Base-by-base conservation (phyloP, 768 basidiomycete genomes). In the Gloeophyllum trabeum region DNA sequence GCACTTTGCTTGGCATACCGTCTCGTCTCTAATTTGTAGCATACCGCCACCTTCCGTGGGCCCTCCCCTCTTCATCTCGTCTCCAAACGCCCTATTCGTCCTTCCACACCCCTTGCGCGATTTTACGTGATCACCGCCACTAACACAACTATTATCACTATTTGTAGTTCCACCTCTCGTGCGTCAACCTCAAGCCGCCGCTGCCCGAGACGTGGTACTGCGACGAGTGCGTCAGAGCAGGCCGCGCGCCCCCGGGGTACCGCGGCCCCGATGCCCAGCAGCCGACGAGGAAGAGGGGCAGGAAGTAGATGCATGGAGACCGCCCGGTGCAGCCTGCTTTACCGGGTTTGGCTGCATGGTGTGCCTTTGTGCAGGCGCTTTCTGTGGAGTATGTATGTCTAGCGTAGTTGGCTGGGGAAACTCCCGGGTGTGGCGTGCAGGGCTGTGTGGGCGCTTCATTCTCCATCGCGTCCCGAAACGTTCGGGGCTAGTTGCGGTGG, bases 181-280 rank as follows among this genome's bases (percentile, higher is more conserved):
- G 78, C 48, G 75, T 80, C 43, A 70, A 66, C 43, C 55, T 80
- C 41, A 74, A 70, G 48, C 67, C 69, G 19, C 71, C 71, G 21
- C 60, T 75, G 41, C 75, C 76, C 5, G 75, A 76, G 41, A 56
- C 55, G 13, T 79, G 76, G 77, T 78, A 66, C 46, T 79, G 77
- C 49, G 61, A 70, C 5, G 68, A 71, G n/a, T 80, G 77, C 48
- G 59, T 65, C 6, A 57, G 55, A 39, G 63, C 56, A 44, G 53
- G 58, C 44, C 42, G 46, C 43, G 45, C 54, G 41, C 40, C 50
- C 43, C 21, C 42, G 40, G 44, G 43, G 39, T 42, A 24, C 37
- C 18, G 43, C 43, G 35, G 26, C 25, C 36, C 39, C 40, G 45
- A 43, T 40, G 50, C 38, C 45, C 54, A 51, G 30, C 46, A 46